These are phyloP conservation scores for Sorghum bicolor DNA, from an alignment of 176 grass and related monocot genomes.

Conservation along the genomic window DNA sequence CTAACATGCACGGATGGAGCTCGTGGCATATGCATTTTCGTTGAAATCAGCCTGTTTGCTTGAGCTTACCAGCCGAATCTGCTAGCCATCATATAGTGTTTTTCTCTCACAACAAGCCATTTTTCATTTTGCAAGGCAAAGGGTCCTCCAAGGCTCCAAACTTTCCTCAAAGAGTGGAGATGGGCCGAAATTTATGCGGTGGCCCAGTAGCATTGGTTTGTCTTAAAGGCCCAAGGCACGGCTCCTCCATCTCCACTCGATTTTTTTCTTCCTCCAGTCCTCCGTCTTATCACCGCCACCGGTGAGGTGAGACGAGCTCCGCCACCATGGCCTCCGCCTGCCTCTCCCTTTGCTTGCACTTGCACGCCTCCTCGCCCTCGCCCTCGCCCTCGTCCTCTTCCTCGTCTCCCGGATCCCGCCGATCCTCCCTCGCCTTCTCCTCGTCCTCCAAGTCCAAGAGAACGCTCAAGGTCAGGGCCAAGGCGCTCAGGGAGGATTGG, in stretches of 20 bases:
- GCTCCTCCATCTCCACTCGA: not conserved
- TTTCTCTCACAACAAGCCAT: no score
- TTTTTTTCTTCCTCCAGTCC: not conserved
- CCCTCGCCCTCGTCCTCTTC: not conserved
- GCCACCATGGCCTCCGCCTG: not conserved
- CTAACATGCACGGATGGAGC: no score
- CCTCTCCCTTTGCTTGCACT: not conserved
- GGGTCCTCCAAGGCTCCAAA: not conserved
- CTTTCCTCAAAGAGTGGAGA: not conserved
- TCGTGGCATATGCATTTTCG: no score
- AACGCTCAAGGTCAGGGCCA: slow-evolving; percentile 23
- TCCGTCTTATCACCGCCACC: not conserved
- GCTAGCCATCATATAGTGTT: no score
- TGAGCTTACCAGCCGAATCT: no score
- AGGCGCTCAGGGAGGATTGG: slow-evolving; percentile 72
- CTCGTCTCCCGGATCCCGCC: not conserved
- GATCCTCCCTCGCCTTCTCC: slow-evolving; percentile 8
- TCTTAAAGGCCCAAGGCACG: not conserved
- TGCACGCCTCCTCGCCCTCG: not conserved
- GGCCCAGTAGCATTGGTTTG: not conserved
- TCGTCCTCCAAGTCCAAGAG: not conserved
- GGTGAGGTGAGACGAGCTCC: not conserved
- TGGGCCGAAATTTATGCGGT: not conserved
- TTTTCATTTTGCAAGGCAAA: no score
- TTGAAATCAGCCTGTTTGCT: no score